Base-by-base conservation (phyloP, 2,329 filamentous ascomycete species). In the Pseudocercospora pini-densiflorae region DNA sequence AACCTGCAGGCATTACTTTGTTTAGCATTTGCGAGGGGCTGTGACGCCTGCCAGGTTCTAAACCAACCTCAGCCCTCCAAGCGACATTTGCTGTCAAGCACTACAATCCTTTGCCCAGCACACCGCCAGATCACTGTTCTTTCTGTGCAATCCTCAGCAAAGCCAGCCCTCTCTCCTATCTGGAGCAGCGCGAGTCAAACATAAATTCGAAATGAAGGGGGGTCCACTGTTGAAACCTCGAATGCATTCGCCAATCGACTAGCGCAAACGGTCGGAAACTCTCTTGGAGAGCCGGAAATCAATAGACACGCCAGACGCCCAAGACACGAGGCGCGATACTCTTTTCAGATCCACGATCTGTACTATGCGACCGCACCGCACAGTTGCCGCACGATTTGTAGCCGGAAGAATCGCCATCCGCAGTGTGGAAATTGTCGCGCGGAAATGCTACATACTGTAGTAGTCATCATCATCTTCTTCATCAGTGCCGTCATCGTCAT, bases 201-300 rank as follows among this genome's bases (percentile, higher is more conserved):
- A 45, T 45, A 16, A 16, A 16, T 16, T 12, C 23, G 47, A 51
- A 53, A 53, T 27, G 49, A 53, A 53, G 29, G 23, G 21, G 23
- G 49, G 12, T 24, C 21, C 21, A 24, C 12, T 6, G 49, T 53
- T 53, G 49, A 53, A 53, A 53, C 23, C 21, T 53, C 23, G 21
- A 53, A 53, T 27, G 49, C 49, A 53, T 27, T 47, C 45, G 45
- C 45, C 21, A 47, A 47, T 47, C 45, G 45, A 19, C 24, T 53
- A 53, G 49, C 49, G 49, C 23, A 10, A 53, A 53, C 49, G 49
- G 21, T 53, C 49, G 49, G 49, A 27, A 53, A 53, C n/a, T 24
- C 24, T 53, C 23, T 53, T 27, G 49, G 49, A 53, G 49, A 53
- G 21, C 49, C 49, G 49, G 45, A 47, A 53, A 53, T 53, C 49